phyloP scores from a whole-genome alignment of 805 yeast species.

The Kluyveromyces starmeri region DNA sequence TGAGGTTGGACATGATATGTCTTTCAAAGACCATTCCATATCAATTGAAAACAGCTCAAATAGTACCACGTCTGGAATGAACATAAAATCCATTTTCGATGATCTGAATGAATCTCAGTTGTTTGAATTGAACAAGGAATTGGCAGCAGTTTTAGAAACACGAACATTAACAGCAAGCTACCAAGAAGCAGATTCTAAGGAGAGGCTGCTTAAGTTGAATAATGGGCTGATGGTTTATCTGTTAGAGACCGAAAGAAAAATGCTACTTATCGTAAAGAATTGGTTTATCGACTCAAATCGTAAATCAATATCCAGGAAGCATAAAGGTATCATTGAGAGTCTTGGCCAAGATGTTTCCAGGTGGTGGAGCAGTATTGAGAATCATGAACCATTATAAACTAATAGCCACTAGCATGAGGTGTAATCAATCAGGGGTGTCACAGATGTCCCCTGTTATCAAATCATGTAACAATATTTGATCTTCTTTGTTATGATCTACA shows the following conservation, averaged over 20 bases:
- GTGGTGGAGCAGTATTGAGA: constrained; percentile 17
- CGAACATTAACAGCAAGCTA: constrained; percentile 12
- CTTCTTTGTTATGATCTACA: constrained; percentile 1
- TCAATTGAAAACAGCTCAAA: not conserved
- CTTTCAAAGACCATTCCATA: not conserved
- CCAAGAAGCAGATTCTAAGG: constrained; percentile 11
- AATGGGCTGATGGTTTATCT: constrained; percentile 28
- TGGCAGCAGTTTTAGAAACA: constrained; percentile 13
- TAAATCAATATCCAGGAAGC: not conserved
- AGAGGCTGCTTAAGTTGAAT: constrained; percentile 23
- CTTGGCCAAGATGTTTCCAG: constrained; percentile 18
- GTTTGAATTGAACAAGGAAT: constrained; percentile 20
- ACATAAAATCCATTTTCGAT: constrained; percentile 17
- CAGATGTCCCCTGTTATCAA: constrained; percentile 17
- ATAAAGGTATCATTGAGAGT: constrained; percentile 12
- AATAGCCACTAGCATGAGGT: no score
- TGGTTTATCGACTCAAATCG: constrained; percentile 19
- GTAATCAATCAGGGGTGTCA: no score
- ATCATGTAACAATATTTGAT: constrained; percentile 14
- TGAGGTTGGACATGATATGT: not conserved
- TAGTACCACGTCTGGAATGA: not conserved
- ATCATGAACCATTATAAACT: not conserved
- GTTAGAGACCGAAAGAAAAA: constrained; percentile 12
- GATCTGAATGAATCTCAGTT: constrained; percentile 16
- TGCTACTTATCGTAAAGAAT: constrained; percentile 20